These are phyloP conservation scores for Talaromyces verruculosus DNA, from an alignment of 2,329 filamentous ascomycete genomes.

Conservation along the genomic window DNA sequence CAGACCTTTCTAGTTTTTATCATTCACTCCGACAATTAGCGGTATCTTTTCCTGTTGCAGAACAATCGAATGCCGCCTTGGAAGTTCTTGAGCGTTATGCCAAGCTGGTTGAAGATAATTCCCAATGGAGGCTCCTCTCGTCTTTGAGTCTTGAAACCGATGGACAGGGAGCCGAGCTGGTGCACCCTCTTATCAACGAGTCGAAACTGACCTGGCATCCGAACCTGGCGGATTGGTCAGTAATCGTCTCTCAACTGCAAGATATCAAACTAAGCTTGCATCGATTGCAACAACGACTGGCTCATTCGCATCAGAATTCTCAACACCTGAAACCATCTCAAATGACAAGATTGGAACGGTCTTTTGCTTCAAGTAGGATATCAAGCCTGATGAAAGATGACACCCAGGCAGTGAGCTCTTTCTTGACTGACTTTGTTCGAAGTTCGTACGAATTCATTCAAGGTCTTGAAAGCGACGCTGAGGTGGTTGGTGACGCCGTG, in stretches of 20 bases:
- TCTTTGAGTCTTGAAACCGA: background rate
- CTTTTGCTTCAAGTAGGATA: slow-evolving; percentile 42
- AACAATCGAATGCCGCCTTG: slow-evolving; percentile 8
- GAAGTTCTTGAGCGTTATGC: slow-evolving; percentile 30
- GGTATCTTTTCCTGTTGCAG: slow-evolving; percentile 23
- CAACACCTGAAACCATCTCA: slow-evolving; percentile 42
- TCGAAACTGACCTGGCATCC: slow-evolving; percentile 31
- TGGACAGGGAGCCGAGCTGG: slow-evolving; percentile 31
- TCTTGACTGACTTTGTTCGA: slow-evolving; percentile 41
- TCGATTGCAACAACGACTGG: slow-evolving; percentile 35
- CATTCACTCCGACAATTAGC: slow-evolving; percentile 29
- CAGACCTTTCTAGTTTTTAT: slow-evolving; percentile 37
- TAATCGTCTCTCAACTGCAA: slow-evolving; percentile 37
- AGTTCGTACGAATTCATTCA: slow-evolving; percentile 38
- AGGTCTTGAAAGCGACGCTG: slow-evolving; percentile 29
- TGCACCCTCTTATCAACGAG: slow-evolving; percentile 45
- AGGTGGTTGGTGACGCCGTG: slow-evolving; percentile 30
- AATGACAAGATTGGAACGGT: slow-evolving; percentile 45
- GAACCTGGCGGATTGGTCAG: slow-evolving; percentile 26
- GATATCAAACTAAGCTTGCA: slow-evolving; percentile 41
- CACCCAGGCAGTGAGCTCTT: slow-evolving; percentile 41
- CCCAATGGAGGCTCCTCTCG: slow-evolving; percentile 31
- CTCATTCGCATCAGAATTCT: slow-evolving; percentile 34
- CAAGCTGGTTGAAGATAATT: slow-evolving; percentile 34
- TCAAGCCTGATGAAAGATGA: slow-evolving; percentile 44